Evolutionary conservation across 2,329 filamentous ascomycete genomes (phyloP).

Genomic region (Blumeriella jaapii): DNA sequence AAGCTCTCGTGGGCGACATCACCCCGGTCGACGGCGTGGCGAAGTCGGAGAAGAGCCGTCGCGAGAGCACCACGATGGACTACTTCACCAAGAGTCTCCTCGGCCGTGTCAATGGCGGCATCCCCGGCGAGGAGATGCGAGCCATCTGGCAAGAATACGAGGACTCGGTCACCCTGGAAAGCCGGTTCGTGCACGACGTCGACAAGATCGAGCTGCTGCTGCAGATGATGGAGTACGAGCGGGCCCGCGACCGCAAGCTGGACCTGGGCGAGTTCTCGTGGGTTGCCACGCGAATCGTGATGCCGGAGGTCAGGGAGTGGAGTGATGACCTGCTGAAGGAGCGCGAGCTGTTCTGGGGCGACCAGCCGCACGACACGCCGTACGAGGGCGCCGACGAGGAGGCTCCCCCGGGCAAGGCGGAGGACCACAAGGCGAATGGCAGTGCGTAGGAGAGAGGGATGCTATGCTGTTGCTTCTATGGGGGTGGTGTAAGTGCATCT

Average conservation of each 20-base stretch:
- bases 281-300: conserved; percentile 60
- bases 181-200: conserved; percentile 86
- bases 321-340: conserved; percentile 65
- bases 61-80: conserved; percentile 85
- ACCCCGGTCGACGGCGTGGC: conserved; percentile 79
- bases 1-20: conserved; percentile 89
- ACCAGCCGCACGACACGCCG: conserved; percentile 27
- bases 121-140: conserved; percentile 58
- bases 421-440: conserved; percentile 2
- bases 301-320: conserved; percentile 75
- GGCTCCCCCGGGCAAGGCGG: conserved; percentile 2
- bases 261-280: conserved; percentile 82
- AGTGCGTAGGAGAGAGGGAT: background rate
- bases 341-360: conserved; percentile 61
- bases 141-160: conserved; percentile 94
- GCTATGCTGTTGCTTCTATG: background rate
- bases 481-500: background rate
- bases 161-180: conserved; percentile 71
- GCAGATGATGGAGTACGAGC: conserved; percentile 97
- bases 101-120: conserved; percentile 61
- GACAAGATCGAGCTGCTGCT: conserved; percentile 93
- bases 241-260: conserved; percentile 47
- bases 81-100: conserved; percentile 65
- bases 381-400: background rate
- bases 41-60: conserved; percentile 79